Evolutionary conservation across 306 rosid species (phyloP), one percentile per base, ranked within the genome.

Genomic region (Aeschynomene evenia): DNA sequence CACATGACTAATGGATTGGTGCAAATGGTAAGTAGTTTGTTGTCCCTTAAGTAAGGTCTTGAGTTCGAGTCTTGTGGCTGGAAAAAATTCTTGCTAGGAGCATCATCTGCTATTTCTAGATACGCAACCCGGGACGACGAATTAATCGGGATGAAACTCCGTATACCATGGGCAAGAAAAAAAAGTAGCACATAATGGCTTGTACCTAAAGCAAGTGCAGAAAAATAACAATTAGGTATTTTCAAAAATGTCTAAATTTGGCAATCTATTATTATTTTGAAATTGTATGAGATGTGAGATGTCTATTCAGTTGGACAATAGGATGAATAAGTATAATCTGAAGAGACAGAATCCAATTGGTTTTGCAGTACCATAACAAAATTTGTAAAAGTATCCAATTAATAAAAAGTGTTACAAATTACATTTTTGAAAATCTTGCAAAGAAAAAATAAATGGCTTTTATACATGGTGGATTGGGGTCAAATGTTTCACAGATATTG

Each of bases 111-210:
- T n/a, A n/a, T n/a, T n/a, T n/a, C n/a, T n/a, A n/a, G n/a, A n/a
- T n/a, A n/a, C n/a, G n/a, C n/a, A n/a, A n/a, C n/a, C n/a, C n/a
- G n/a, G n/a, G n/a, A n/a, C n/a, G n/a, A n/a, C n/a, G n/a, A n/a
- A n/a, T n/a, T n/a, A n/a, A n/a, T n/a, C n/a, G n/a, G n/a, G n/a
- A n/a, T n/a, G n/a, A n/a, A n/a, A n/a, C n/a, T n/a, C n/a, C n/a
- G n/a, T n/a, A n/a, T n/a, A n/a, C n/a, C n/a, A n/a, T n/a, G n/a
- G n/a, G n/a, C n/a, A n/a, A n/a, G n/a, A n/a, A n/a, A n/a, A n/a
- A 1, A 8, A 70, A 81, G 73, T 68, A 64, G 78, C 76, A 70
- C 69, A 72, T 8, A 23, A 68, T 76, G 64, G 11, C 57, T 50
- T 76, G 56, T 76, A 76, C 60, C 28, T 45, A 60, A 76, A 75